phyloP scores from a whole-genome alignment of 2,329 filamentous ascomycete species.

The Xylariales sp. region DNA sequence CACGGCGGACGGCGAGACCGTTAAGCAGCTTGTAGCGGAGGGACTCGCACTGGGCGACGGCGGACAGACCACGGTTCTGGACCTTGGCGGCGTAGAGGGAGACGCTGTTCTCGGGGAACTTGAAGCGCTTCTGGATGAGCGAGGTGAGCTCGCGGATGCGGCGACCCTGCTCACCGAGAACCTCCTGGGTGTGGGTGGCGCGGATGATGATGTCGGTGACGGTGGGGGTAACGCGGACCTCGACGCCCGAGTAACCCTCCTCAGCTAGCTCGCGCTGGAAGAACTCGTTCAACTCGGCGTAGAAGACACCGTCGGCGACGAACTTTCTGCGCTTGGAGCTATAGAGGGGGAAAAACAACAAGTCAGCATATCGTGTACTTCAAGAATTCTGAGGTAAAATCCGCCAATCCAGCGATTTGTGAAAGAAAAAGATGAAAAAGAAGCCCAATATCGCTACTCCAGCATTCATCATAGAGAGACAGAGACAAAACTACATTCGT shows the following conservation, averaged over 20 bases:
- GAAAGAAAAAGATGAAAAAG: too few species aligned
- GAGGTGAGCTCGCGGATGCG: conserved; percentile 99
- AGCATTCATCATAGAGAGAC: too few species aligned
- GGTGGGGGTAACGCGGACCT: conserved; percentile 99
- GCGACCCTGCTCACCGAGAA: conserved; percentile 98
- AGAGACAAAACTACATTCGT: too few species aligned
- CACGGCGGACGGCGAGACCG: conserved; percentile 95
- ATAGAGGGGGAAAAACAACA: conserved; percentile 19
- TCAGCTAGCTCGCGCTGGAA: conserved; percentile 99
- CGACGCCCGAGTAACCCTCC: conserved; percentile 99
- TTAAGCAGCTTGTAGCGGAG: conserved; percentile 99
- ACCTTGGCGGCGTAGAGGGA: conserved; percentile 99
- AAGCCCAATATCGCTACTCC: not conserved
- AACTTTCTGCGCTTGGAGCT: conserved; percentile 94
- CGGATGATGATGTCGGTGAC: conserved; percentile 99
- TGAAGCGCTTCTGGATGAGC: conserved; percentile 99
- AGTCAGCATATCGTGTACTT: conserved; percentile 7
- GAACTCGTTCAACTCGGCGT: conserved; percentile 99
- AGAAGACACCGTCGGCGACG: conserved; percentile 99
- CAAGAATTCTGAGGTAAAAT: too few species aligned
- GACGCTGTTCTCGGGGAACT: conserved; percentile 99
- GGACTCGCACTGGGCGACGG: conserved; percentile 99
- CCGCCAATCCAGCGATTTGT: too few species aligned
- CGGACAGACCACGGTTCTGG: conserved; percentile 99
- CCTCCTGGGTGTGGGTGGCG: conserved; percentile 99